Conservation (phyloP, 768 basidiomycete genomes). For the Chiua virens region DNA sequence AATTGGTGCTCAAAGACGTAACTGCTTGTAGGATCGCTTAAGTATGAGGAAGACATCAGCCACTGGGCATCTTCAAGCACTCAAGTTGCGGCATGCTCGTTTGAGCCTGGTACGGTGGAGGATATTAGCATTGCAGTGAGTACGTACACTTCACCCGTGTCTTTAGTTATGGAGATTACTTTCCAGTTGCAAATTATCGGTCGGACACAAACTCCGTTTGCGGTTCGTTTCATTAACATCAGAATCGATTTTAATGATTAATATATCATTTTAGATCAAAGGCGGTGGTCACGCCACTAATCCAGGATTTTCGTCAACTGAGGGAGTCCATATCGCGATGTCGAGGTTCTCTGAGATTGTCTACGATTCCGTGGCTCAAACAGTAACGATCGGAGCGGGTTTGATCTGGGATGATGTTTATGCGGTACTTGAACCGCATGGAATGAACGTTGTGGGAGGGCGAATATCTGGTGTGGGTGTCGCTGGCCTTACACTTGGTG, state of each 20-base stretch:
- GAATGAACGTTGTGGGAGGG: slow-evolving; percentile 54
- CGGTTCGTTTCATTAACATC: background rate
- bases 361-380: slow-evolving; percentile 39
- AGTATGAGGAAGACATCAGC: slow-evolving; percentile 41
- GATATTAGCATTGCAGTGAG: slow-evolving; percentile 50
- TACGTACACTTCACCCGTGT: no score
- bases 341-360: slow-evolving; percentile 42
- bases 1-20: background rate
- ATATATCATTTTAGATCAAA: slow-evolving; percentile 42
- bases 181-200: slow-evolving; percentile 31
- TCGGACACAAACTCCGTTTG: slow-evolving; percentile 38
- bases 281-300: slow-evolving; percentile 57
- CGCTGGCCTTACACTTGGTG: slow-evolving; percentile 54
- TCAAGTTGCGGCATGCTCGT: slow-evolving; percentile 47
- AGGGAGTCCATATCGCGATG: slow-evolving; percentile 58
- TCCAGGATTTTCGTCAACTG: slow-evolving; percentile 54
- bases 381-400: slow-evolving; percentile 38
- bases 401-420: slow-evolving; percentile 68
- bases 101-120: slow-evolving; percentile 51
- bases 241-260: background rate
- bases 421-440: slow-evolving; percentile 40
- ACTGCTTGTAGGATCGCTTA: background rate
- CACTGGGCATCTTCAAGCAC: slow-evolving; percentile 53
- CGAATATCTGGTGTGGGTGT: slow-evolving; percentile 55
- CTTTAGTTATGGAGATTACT: background rate